phyloP scores from a whole-genome alignment of 202 grass and related monocot genomes.

The Hordeum pubiflorum region DNA sequence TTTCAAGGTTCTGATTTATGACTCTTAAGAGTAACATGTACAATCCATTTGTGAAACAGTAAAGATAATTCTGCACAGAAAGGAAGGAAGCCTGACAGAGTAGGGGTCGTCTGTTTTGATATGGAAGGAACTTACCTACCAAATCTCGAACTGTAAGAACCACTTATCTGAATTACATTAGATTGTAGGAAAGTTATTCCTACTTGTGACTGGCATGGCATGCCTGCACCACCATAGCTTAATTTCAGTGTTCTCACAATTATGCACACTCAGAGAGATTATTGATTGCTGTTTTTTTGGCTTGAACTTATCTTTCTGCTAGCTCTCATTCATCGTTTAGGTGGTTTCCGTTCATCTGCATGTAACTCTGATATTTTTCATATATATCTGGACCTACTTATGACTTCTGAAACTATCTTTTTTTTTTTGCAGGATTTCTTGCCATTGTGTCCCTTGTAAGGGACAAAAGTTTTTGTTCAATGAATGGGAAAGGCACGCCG shows the following conservation, averaged over 20 bases:
- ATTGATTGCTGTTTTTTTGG: neutral
- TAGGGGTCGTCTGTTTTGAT: constrained; percentile 67
- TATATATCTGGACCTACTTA: neutral
- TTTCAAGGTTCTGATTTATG: constrained; percentile 24
- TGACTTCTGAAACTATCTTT: neutral
- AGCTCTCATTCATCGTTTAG: neutral
- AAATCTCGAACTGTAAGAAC: constrained; percentile 80
- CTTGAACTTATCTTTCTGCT: neutral
- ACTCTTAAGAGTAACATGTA: constrained; percentile 6
- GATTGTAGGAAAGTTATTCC: neutral
- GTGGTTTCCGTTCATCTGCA: neutral
- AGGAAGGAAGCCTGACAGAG: constrained; percentile 40
- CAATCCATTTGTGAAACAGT: constrained; percentile 27
- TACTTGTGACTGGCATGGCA: neutral
- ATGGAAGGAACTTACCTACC: constrained; percentile 86
- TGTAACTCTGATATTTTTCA: neutral
- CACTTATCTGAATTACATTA: constrained; percentile 3
- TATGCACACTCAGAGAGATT: neutral
- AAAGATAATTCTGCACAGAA: constrained; percentile 34
- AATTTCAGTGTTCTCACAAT: neutral
- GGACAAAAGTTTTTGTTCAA: constrained; percentile 90
- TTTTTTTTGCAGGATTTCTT: constrained; percentile 60
- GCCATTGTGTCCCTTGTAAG: constrained; percentile 80
- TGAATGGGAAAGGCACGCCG: constrained; percentile 89
- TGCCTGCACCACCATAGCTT: neutral